Evolutionary conservation across 1,284 basidiomycete genomes (phyloP).

Genomic region (Ceratobasidium sp.): DNA sequence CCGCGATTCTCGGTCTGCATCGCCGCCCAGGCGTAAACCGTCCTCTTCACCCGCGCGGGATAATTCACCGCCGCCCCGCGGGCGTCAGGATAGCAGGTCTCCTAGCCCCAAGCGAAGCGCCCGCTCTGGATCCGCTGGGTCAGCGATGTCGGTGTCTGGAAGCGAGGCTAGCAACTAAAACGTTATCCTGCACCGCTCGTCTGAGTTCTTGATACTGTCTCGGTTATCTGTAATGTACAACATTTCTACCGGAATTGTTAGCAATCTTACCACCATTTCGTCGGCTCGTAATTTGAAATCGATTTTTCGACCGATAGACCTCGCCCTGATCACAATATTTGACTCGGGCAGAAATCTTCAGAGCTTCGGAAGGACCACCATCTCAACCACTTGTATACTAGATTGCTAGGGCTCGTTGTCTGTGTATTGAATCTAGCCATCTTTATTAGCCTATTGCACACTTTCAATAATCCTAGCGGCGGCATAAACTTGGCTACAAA

Average conservation of each 20-base stretch:
- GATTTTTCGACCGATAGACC: constrained; percentile 32
- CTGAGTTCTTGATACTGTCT: neutral
- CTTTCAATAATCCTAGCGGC: too few species aligned
- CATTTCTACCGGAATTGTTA: constrained; percentile 16
- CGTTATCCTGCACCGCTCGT: neutral
- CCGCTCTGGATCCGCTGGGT: constrained; percentile 24
- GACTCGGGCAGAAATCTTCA: constrained; percentile 14
- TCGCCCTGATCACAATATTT: constrained; percentile 2
- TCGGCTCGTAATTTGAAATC: constrained; percentile 28
- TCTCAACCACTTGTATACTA: neutral
- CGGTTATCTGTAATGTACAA: constrained; percentile 15
- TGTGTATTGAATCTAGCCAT: too few species aligned
- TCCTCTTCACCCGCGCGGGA: constrained; percentile 37
- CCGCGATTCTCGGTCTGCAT: constrained; percentile 50
- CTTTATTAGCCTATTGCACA: too few species aligned
- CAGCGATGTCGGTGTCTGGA: constrained; percentile 40
- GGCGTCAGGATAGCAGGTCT: constrained; percentile 27
- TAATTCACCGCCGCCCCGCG: constrained; percentile 30
- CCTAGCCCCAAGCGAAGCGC: constrained; percentile 30
- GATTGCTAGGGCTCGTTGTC: too few species aligned
- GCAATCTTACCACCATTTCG: neutral
- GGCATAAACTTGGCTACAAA: too few species aligned
- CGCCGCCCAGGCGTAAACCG: constrained; percentile 48
- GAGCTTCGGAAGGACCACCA: neutral
- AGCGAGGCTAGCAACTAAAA: constrained; percentile 25